Conservation (phyloP, 2,329 filamentous ascomycete genomes). For the Cladosporium sp. region DNA sequence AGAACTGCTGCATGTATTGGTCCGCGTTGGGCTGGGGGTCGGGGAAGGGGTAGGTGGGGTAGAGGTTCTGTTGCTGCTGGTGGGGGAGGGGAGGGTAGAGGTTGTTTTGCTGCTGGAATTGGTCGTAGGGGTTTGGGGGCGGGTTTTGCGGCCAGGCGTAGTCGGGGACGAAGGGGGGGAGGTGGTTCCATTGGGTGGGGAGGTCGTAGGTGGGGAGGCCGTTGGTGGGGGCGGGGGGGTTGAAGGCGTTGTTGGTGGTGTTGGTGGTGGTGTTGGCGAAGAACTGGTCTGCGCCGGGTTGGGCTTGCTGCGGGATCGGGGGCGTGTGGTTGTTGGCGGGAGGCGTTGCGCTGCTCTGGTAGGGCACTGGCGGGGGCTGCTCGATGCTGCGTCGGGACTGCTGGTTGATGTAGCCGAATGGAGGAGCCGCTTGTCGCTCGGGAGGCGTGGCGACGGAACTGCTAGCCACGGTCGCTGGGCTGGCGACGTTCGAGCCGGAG, state of each 20-base stretch:
- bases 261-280: background rate
- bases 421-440: constrained; percentile 17
- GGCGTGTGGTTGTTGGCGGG: background rate
- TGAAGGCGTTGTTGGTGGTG: background rate
- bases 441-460: constrained; percentile 30
- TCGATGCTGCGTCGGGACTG: constrained; percentile 25
- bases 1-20: constrained; percentile 20
- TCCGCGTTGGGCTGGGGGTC: background rate
- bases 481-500: constrained; percentile 31
- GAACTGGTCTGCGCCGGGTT: constrained; percentile 2
- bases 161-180: constrained; percentile 27
- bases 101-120: constrained; percentile 12
- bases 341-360: constrained; percentile 18
- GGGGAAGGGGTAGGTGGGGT: constrained; percentile 25
- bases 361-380: constrained; percentile 27
- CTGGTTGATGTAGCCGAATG: constrained; percentile 28
- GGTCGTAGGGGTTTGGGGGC: constrained; percentile 1
- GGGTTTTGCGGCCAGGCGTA: constrained; percentile 15
- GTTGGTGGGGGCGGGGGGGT: constrained; percentile 14
- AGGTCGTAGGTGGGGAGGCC: constrained; percentile 12
- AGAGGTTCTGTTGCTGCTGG: constrained; percentile 14
- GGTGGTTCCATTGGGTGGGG: constrained; percentile 19
- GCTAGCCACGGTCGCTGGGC: constrained; percentile 33
- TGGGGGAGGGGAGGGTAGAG: constrained; percentile 3
- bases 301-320: constrained; percentile 1